A percentile compares a stretch with the other conserved stretches of the same genome.
phyloP scores from a whole-genome alignment of 805 yeast genomes.

The Metschnikowia dekortorum region DNA sequence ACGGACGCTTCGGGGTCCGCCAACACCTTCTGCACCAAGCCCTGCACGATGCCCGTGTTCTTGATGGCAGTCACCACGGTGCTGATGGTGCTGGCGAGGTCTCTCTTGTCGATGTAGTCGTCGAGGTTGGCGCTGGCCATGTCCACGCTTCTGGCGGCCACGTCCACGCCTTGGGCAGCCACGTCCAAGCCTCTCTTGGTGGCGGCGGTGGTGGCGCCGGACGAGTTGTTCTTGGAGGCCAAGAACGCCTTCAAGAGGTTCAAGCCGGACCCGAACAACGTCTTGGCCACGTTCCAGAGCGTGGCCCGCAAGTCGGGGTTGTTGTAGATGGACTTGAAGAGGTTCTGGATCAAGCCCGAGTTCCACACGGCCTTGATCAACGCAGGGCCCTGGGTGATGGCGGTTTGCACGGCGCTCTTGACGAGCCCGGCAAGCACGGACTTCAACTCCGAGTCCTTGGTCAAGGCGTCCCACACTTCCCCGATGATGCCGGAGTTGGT shows the following conservation, averaged over 20 bases:
- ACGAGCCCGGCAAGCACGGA: conserved; percentile 23
- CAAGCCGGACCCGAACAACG: conserved; percentile 29
- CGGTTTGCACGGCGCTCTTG: conserved; percentile 29
- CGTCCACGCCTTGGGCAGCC: too few species aligned
- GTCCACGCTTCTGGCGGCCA: conserved; percentile 15
- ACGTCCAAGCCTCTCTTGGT: not conserved
- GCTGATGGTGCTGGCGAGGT: conserved; percentile 24
- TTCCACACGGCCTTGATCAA: conserved; percentile 38
- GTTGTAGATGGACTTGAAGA: conserved; percentile 29
- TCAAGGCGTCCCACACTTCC: conserved; percentile 32
- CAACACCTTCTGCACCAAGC: conserved; percentile 30
- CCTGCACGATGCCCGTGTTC: conserved; percentile 31
- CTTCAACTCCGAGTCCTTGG: conserved; percentile 28
- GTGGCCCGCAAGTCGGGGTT: conserved; percentile 32
- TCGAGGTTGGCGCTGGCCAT: conserved; percentile 13
- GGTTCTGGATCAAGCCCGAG: conserved; percentile 35
- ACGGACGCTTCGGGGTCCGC: conserved; percentile 35
- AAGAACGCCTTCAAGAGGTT: conserved; percentile 23
- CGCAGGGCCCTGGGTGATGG: conserved; percentile 37
- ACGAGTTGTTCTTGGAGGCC: conserved; percentile 10
- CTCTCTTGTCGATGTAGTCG: conserved; percentile 36
- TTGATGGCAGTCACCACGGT: conserved; percentile 27
- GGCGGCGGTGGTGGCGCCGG: conserved; percentile 13
- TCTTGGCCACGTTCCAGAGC: conserved; percentile 30
- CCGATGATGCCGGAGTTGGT: conserved; percentile 35